Conservation (phyloP, 768 basidiomycete genomes). For the Amanita molliuscula region DNA sequence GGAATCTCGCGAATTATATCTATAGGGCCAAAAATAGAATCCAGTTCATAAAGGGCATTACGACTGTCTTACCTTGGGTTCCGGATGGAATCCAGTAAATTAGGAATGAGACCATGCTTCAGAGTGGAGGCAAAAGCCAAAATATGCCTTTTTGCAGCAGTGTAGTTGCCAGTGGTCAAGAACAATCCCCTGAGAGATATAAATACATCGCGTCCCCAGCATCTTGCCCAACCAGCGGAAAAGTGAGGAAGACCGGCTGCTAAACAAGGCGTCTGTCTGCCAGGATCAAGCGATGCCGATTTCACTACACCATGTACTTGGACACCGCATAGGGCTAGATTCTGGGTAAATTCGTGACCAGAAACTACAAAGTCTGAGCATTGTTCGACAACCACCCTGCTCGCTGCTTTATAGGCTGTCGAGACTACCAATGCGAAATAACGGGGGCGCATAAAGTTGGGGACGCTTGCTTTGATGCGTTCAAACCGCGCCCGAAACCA, state of each 20-base stretch:
- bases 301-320: constrained; percentile 90
- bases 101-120: constrained; percentile 95
- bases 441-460: constrained; percentile 88
- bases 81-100: constrained; percentile 82
- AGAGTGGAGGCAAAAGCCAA: constrained; percentile 86
- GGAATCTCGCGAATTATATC: constrained; percentile 94
- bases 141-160: constrained; percentile 82
- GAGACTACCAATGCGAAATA: constrained; percentile 91
- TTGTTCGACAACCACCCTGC: constrained; percentile 75
- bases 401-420: constrained; percentile 87
- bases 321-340: constrained; percentile 74
- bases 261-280: constrained; percentile 61
- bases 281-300: constrained; percentile 82
- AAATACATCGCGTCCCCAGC: constrained; percentile 94
- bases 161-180: constrained; percentile 84
- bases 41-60: not conserved
- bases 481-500: constrained; percentile 92
- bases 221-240: constrained; percentile 85
- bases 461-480: constrained; percentile 58
- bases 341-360: constrained; percentile 85
- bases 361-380: constrained; percentile 77
- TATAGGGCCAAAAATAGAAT: constrained; percentile 14
- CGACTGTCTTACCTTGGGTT: constrained; percentile 55
- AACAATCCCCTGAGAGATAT: constrained; percentile 92
- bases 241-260: constrained; percentile 97